Base-by-base conservation (phyloP, 768 basidiomycete genomes). In the Podaxis rugospora region DNA sequence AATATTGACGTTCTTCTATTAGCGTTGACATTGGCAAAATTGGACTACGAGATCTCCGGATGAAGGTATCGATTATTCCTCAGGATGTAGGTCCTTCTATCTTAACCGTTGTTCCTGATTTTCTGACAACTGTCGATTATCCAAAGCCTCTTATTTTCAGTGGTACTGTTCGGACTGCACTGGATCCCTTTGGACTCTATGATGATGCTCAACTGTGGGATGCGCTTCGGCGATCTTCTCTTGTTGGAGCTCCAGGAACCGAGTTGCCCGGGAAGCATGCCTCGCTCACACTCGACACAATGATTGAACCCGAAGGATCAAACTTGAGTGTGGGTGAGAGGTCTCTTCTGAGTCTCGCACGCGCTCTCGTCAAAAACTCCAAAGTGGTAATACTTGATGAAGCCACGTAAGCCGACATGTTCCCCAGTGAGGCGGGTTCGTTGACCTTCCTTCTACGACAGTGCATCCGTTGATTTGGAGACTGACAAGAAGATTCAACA, bases 401-500 rank as follows among this genome's bases (percentile, higher is more conserved):
- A 75, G 91, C 90, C 0, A 92, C 78, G 75, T 77, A 55, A 59
- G 72, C 50, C 50, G 18, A 11, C 21, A 37, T 18, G 11, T 10
- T 11, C 16, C 4, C 58, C 42, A 16, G 42, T 32, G 27, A 39
- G 47, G 16, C 16, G n/a, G 9, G 16, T 52, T 16, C 16, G 9
- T 9, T 55, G 28, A 21, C 62, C 67, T 10, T 53, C 49, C 16
- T 54, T 39, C 55, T 63, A 55, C 36, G 27, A 23, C 40, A 72
- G 68, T 75, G 88, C 88, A 10, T 88, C 87, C 4, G 88, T 92
- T 11, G 89, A 91, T 66, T 78, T 86, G 53, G 89, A 89, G 69
- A 93, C 90, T 0, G 92, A 93, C 71, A 75, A 83, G 62, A 89
- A 87, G 71, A 92, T 95, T 57, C 92, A 95, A 66, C 75, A 82